Evolutionary conservation across 305 asterid species (phyloP), one percentile per base, ranked within the genome.

Genomic region (Fraxinus nigra): DNA sequence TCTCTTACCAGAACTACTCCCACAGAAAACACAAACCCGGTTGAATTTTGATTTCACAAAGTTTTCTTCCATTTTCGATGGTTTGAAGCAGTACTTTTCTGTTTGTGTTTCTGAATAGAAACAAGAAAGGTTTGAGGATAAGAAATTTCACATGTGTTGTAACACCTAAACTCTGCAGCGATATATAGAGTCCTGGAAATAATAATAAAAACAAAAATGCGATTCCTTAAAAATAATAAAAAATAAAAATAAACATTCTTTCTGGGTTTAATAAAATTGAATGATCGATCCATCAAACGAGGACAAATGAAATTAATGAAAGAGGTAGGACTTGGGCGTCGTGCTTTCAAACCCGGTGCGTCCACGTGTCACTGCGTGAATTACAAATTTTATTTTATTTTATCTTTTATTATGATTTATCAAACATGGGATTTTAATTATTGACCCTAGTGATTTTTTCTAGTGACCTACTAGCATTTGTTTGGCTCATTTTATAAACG

Each of bases 21-120:
- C 91, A 78, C 91, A 88, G 76, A 88, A 88, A 43, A 88, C 91
- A 82, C 91, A 88, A 56, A 88, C 85, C 82, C 82, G 83, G 72
- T 82, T 88, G 85, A 88, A 88, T 72, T 85, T 83, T 26, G 90
- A 88, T 35, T 48, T 79, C 78, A 18, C 86, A 80, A 30, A 51
- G n/a, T 61, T 78, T 65, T 33, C 77, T 61, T 78, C 85, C 85
- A 78, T 82, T 16, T 72, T 78, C 26, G 4, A 11, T 67, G 40
- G 30, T n/a, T 77, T 54, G 38, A 11, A 67, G 20, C 74, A 11
- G 74, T 67, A 10, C 16, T 26, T 65, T 11, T 65, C 8, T 10
- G 20, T 28, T 28, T 28, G 20, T 11, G 74, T 11, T 28, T 26
- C 14, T 13, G 73, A 69, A 22, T 5, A 30, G 9, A 9, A 69